phyloP scores from a whole-genome alignment of 2,329 filamentous ascomycete species.

The Aspergillus vadensis region DNA sequence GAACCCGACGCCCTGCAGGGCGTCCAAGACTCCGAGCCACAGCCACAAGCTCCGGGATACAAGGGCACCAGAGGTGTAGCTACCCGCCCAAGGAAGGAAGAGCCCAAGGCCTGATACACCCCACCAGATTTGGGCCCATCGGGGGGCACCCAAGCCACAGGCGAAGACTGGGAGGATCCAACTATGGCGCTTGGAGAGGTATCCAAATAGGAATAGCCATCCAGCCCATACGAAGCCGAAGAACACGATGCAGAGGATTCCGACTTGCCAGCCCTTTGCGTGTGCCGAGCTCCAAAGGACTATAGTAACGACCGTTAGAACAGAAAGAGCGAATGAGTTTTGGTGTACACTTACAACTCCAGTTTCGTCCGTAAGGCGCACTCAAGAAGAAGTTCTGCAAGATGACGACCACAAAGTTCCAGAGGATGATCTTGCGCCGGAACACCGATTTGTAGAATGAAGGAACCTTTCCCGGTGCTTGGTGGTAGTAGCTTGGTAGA shows the following conservation, averaged over 20 bases:
- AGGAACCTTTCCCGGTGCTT: slow-evolving; percentile 63
- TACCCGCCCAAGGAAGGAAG: slow-evolving; percentile 65
- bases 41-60: slow-evolving; percentile 63
- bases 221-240: slow-evolving; percentile 60
- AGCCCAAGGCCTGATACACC: slow-evolving; percentile 61
- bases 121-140: slow-evolving; percentile 71
- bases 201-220: slow-evolving; percentile 51
- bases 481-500: slow-evolving; percentile 68
- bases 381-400: slow-evolving; percentile 69
- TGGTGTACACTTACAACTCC: slow-evolving; percentile 52
- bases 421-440: slow-evolving; percentile 65
- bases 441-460: slow-evolving; percentile 65
- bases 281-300: slow-evolving; percentile 61
- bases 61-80: slow-evolving; percentile 56
- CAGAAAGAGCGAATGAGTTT: background rate
- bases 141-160: slow-evolving; percentile 64
- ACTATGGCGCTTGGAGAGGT: slow-evolving; percentile 61
- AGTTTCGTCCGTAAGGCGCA: slow-evolving; percentile 67
- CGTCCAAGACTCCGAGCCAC: slow-evolving; percentile 67
- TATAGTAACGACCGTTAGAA: slow-evolving; percentile 19
- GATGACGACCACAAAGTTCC: slow-evolving; percentile 66
- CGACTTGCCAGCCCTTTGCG: slow-evolving; percentile 58
- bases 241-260: slow-evolving; percentile 52
- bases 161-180: slow-evolving; percentile 70
- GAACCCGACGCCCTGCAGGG: slow-evolving; percentile 66